Base-by-base conservation (phyloP, 2,329 filamentous ascomycete species). In the Neopestalotiopsis sp. region DNA sequence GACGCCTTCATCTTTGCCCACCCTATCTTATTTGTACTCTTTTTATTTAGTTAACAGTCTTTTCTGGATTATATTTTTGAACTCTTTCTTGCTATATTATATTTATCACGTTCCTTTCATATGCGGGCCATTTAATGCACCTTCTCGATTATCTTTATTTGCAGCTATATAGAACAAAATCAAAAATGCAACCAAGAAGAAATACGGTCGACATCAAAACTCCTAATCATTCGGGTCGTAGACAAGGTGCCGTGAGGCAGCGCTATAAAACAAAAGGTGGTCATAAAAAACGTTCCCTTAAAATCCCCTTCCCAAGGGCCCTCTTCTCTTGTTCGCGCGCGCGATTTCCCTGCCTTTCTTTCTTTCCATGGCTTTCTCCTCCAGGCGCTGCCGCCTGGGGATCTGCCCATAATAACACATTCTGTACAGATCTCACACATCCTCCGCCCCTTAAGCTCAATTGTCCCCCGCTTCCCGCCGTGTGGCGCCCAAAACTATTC, bases 241-340 rank as follows among this genome's bases (percentile, higher is more conserved):
- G 38, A 69, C 66, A 70, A 65, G 61, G 30, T 70, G 71, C 71
- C 71, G 71, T 66, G 71, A 72, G 71, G 71, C 71, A 72, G 66
- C 69, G 58, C 69, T 72, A 66, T 72, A 72, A 49, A 53, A 58
- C 34, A 38, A 38, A 53, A 20, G 17, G 17, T 53, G 45, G 66
- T 66, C 53, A 61, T 59, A 4, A 61, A 42, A 28, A 6, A 56
- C 42, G 32, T 30, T 24, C 32, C 32, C 57, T 28, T 28, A 28
- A 28, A 28, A 34, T 17, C 30, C 57, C 32, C 24, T 28, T 28
- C 32, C 57, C 6, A 61, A 17, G 17, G 24, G 28, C 57, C 13
- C 24, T 30, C 57, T 30, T n/a, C 24, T 24, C 57, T 24, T 61
- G 17, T 61, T 28, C 53, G 17, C 53, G 53, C 24, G 53, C 34